Evolutionary conservation across 2,329 filamentous ascomycete genomes (phyloP), one percentile per base, ranked within the genome.

Genomic region (Purpureocillium lavendulum): DNA sequence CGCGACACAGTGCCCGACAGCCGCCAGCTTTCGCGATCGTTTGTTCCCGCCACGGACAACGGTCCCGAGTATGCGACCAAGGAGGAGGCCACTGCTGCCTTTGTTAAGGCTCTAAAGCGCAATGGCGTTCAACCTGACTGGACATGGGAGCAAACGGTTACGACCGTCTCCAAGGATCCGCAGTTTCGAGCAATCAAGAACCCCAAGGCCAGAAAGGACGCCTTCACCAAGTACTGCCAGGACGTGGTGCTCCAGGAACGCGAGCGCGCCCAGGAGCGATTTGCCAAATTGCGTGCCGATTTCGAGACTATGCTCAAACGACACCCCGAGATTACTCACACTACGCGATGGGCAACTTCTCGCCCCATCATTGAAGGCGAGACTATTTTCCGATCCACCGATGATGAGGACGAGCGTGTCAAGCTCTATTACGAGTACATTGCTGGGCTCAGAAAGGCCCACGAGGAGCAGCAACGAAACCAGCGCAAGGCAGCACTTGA

Each of bases 221-320:
- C 88, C 14, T 98, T 96, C 62, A 87, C 95, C 66, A 95, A 95
- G 66, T 98, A 92, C 69, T 87, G 87, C 58, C 75, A 87, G 52
- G 87, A 97, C 60, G 77, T 94, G 62, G 80, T 92, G 50, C 73
- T 84, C 50, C 87, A 96, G 66, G 92, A 98, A 67, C 92, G 94
- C 69, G 87, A 94, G 61, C 84, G 85, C 51, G 89, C 89, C 57
- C 90, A 94, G 64, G 90, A 97, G 65, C 83, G 92, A 58, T 74
- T 94, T 61, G 75, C 86, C 52, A 97, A 96, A 69, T 74, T 97
- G 56, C 86, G 88, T 54, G 75, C 85, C 61, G 92, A 97, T 70
- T 98, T 98, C 63, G 84, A 84, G 50, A 89, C 82, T 40, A 98
- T 98, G 92, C 75, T 98, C 49, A 87, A 84, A 64, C 89, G 88